Base-by-base conservation (phyloP, 768 basidiomycete genomes). In the Rickenella mellea region DNA sequence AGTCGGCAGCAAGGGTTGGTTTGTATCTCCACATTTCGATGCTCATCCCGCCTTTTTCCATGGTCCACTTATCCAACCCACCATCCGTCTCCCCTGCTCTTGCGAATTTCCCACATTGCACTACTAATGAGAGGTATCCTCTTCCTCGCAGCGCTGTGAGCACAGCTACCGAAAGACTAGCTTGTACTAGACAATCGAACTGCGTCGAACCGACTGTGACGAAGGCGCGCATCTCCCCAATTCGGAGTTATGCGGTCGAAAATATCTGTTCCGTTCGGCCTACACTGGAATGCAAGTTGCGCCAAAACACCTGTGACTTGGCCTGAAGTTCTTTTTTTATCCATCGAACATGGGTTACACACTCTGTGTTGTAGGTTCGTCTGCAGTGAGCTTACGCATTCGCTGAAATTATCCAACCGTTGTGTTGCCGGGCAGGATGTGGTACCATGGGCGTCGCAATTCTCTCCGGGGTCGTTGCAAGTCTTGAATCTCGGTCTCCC, bases 381-480 rank as follows among this genome's bases (percentile, higher is more conserved):
- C 15, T 32, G 24, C 22, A 17, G 27, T 31, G 9, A 20, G 20
- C 6, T 14, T 22, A 35, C 32, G 30, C 4, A 17, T 36, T 10
- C 24, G 5, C 19, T 19, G 33, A 35, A 12, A 38, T 42, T 48
- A 26, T 32, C 37, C 42, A 15, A 3, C 17, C 31, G 45, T 27
- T 29, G 20, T 32, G 10, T 20, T 35, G 26, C 48, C 47, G 36
- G 46, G 44, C 54, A 83, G 96, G 94, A 71, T 98, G 96, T 62
- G 96, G 96, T 44, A 98, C 94, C 9, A 98, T 99, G 96, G 96
- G 96, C 44, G 65, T 97, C 52, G 92, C 96, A 45, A 74, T 99
- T 59, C 75, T 92, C 38, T 93, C 94, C 19, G 96, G 96, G 33
- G 85, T 97, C 30, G 68, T 96, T 39, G 76, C 82, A 48, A 87